Conservation (phyloP, 2,329 filamentous ascomycete species). For the Ceratocystis cacaofunesta region DNA sequence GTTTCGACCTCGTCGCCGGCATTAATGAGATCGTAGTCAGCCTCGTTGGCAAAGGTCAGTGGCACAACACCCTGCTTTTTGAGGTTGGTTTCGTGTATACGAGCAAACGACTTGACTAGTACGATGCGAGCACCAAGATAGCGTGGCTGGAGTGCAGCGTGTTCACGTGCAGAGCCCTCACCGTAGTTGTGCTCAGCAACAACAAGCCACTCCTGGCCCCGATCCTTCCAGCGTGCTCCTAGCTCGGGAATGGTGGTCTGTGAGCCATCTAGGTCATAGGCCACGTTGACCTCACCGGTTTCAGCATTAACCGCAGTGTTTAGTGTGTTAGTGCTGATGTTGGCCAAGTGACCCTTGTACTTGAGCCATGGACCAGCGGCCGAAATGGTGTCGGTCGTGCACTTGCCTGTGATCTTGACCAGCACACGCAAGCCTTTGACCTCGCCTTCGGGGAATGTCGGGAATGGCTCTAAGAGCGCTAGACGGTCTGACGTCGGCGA, state of each 20-base stretch:
- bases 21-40: slow-evolving; percentile 70
- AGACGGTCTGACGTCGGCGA: slow-evolving; percentile 80
- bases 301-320: slow-evolving; percentile 88
- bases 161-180: slow-evolving; percentile 76
- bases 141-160: slow-evolving; percentile 79
- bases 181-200: slow-evolving; percentile 97
- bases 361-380: slow-evolving; percentile 95
- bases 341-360: slow-evolving; percentile 97
- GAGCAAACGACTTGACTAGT: slow-evolving; percentile 72
- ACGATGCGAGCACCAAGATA: slow-evolving; percentile 78
- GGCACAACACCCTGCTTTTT: slow-evolving; percentile 98
- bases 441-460: slow-evolving; percentile 63
- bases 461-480: slow-evolving; percentile 80
- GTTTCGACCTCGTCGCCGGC: slow-evolving; percentile 76
- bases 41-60: slow-evolving; percentile 74
- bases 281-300: slow-evolving; percentile 82
- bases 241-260: slow-evolving; percentile 73
- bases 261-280: slow-evolving; percentile 70
- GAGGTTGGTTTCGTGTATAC: slow-evolving; percentile 89
- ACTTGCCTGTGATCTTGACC: slow-evolving; percentile 94
- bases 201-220: slow-evolving; percentile 71
- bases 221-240: slow-evolving; percentile 65
- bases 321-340: slow-evolving; percentile 93
- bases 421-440: slow-evolving; percentile 68
- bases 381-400: slow-evolving; percentile 97